phyloP scores from a whole-genome alignment of 2,329 filamentous ascomycete species.

The Pseudocercospora vitis region DNA sequence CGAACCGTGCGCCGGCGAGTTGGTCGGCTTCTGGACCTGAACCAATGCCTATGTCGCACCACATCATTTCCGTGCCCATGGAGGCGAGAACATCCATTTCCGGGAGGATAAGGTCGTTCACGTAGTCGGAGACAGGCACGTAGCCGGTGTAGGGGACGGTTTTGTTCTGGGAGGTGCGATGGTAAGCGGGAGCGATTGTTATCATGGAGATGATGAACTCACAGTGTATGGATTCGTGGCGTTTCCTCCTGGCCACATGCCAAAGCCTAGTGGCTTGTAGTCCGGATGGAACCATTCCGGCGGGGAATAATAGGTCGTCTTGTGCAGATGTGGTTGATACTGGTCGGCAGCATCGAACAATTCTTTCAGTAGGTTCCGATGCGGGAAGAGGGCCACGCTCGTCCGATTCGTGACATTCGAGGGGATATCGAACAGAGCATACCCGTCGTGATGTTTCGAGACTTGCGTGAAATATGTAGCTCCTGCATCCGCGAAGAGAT shows the following conservation, averaged over 20 bases:
- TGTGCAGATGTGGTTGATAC: slow-evolving; percentile 47
- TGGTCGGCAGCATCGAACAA: slow-evolving; percentile 46
- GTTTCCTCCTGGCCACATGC: slow-evolving; percentile 42
- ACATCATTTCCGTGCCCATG: slow-evolving; percentile 50
- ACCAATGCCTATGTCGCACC: slow-evolving; percentile 39
- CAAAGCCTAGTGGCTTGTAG: slow-evolving; percentile 45
- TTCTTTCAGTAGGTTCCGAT: slow-evolving; percentile 45
- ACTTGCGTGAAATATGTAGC: slow-evolving; percentile 51
- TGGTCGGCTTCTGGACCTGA: slow-evolving; percentile 32
- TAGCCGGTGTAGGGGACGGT: slow-evolving; percentile 43
- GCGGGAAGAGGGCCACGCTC: slow-evolving; percentile 42
- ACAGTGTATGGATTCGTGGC: slow-evolving; percentile 48
- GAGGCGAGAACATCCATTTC: slow-evolving; percentile 48
- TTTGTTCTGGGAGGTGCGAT: background rate
- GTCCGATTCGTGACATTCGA: slow-evolving; percentile 45
- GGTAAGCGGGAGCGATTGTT: background rate
- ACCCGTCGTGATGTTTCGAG: slow-evolving; percentile 52
- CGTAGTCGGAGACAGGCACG: slow-evolving; percentile 44
- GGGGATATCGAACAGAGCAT: slow-evolving; percentile 47
- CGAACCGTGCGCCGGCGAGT: slow-evolving; percentile 39
- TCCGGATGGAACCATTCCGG: slow-evolving; percentile 52
- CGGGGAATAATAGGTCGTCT: slow-evolving; percentile 48
- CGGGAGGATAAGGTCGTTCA: slow-evolving; percentile 45
- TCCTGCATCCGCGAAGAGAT: slow-evolving; percentile 54
- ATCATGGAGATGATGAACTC: slow-evolving; percentile 41